Conservation (phyloP, 495 filamentous ascomycete species). For the Cercophora sp. region DNA sequence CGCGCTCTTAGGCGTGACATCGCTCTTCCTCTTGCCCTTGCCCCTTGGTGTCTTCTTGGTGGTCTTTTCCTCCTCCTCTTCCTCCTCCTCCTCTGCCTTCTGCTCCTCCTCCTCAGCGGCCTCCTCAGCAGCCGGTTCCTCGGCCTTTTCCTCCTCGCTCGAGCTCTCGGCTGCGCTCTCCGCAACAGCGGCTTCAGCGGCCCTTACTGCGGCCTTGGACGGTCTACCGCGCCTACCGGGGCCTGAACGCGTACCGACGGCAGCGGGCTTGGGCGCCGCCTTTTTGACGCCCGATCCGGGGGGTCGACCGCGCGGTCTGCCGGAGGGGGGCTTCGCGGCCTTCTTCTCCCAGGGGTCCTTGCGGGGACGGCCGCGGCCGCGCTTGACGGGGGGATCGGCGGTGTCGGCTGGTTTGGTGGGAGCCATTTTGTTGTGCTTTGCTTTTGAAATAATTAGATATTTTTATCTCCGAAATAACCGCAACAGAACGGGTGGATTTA, state of each 20-base stretch:
- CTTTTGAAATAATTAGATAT: too few species aligned
- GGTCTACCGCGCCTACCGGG: constrained; percentile 35
- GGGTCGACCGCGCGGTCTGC: constrained; percentile 44
- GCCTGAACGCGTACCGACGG: constrained; percentile 11
- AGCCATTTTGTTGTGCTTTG: constrained; percentile 13
- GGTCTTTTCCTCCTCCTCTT: too few species aligned
- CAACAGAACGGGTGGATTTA: not conserved
- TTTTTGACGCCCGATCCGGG: constrained; percentile 41
- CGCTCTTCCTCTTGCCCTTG: constrained; percentile 1
- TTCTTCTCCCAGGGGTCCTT: constrained; percentile 35
- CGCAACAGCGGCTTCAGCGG: constrained; percentile 9
- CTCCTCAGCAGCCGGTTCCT: not conserved
- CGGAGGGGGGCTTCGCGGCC: constrained; percentile 33
- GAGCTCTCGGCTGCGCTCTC: constrained; percentile 7
- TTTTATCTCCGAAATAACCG: not conserved
- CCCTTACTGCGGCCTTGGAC: constrained; percentile 5
- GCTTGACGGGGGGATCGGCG: constrained; percentile 31
- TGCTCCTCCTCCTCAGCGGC: too few species aligned
- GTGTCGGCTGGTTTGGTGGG: constrained; percentile 15
- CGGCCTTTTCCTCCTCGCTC: constrained; percentile 1
- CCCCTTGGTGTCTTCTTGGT: constrained; percentile 3
- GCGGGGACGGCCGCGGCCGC: constrained; percentile 42
- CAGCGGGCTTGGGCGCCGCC: constrained; percentile 10
- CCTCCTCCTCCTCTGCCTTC: too few species aligned
- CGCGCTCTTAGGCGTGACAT: constrained; percentile 7